These are phyloP conservation scores for Candida maesae DNA, from an alignment of 805 yeast genomes.

Conservation along the genomic window DNA sequence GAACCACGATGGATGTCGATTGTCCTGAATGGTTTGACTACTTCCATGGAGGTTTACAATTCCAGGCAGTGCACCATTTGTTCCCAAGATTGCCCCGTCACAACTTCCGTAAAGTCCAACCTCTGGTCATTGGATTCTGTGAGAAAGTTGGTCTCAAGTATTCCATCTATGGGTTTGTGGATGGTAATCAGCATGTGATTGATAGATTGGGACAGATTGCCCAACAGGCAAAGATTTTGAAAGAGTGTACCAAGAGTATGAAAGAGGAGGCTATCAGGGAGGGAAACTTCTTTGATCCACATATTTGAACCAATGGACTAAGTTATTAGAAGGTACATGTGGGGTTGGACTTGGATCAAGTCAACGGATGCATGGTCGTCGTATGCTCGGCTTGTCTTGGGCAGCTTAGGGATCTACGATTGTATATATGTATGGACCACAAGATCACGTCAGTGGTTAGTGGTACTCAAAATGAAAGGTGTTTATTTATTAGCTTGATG, in stretches of 20 bases:
- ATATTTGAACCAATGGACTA: conserved; percentile 1
- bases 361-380: too few species aligned
- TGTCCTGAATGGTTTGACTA: conserved; percentile 92
- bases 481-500: too few species aligned
- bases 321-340: too few species aligned
- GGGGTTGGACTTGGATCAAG: too few species aligned
- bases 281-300: conserved; percentile 20
- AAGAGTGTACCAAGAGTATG: conserved; percentile 67
- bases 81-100: conserved; percentile 90
- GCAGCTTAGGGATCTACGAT: too few species aligned
- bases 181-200: conserved; percentile 73
- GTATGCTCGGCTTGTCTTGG: too few species aligned
- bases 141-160: conserved; percentile 71
- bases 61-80: conserved; percentile 86
- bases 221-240: conserved; percentile 70
- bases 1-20: conserved; percentile 94
- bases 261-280: conserved; percentile 43
- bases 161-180: conserved; percentile 78
- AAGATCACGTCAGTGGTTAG: too few species aligned
- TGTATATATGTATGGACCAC: too few species aligned
- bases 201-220: conserved; percentile 69
- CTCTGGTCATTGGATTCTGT: conserved; percentile 69
- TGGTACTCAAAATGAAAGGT: too few species aligned
- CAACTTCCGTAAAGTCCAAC: conserved; percentile 74
- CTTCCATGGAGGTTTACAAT: conserved; percentile 88